phyloP scores from a whole-genome alignment of 805 yeast genomes.

The Ogataea methanolica region DNA sequence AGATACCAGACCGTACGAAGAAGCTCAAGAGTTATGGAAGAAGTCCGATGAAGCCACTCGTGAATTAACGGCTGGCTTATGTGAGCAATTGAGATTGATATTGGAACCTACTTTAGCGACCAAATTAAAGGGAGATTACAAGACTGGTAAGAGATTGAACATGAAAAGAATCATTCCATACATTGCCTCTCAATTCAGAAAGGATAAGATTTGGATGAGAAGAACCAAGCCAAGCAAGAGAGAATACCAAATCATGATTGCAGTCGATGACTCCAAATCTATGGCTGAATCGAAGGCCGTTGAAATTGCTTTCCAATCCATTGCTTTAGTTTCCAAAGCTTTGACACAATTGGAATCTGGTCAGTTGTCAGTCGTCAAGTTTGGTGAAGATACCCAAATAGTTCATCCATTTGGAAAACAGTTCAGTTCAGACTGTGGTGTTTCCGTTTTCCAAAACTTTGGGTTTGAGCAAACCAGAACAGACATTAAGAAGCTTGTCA shows the following conservation, averaged over 20 bases:
- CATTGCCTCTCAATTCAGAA: conserved; percentile 95
- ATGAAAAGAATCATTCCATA: conserved; percentile 97
- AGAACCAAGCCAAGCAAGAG: conserved; percentile 97
- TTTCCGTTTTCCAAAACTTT: conserved; percentile 80
- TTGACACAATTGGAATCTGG: conserved; percentile 93
- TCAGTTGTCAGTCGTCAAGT: conserved; percentile 81
- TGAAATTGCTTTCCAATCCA: conserved; percentile 88
- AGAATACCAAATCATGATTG: conserved; percentile 95
- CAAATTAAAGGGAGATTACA: conserved; percentile 89
- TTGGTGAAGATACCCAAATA: conserved; percentile 78
- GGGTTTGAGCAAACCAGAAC: conserved; percentile 87
- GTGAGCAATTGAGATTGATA: conserved; percentile 90
- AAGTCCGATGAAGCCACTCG: conserved; percentile 79
- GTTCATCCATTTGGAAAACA: conserved; percentile 89
- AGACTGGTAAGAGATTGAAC: conserved; percentile 93
- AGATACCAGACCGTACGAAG: conserved; percentile 37
- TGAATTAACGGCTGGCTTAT: conserved; percentile 78
- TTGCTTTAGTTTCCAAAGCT: conserved; percentile 90
- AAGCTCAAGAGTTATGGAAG: conserved; percentile 77
- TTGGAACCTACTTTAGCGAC: conserved; percentile 97
- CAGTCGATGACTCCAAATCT: conserved; percentile 95
- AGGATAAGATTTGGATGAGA: conserved; percentile 97
- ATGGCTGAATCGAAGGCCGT: conserved; percentile 93
- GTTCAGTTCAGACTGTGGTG: conserved; percentile 79
- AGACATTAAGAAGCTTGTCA: conserved; percentile 70